Conservation (phyloP, 306 rosid species). For the Castanospermum australe region DNA sequence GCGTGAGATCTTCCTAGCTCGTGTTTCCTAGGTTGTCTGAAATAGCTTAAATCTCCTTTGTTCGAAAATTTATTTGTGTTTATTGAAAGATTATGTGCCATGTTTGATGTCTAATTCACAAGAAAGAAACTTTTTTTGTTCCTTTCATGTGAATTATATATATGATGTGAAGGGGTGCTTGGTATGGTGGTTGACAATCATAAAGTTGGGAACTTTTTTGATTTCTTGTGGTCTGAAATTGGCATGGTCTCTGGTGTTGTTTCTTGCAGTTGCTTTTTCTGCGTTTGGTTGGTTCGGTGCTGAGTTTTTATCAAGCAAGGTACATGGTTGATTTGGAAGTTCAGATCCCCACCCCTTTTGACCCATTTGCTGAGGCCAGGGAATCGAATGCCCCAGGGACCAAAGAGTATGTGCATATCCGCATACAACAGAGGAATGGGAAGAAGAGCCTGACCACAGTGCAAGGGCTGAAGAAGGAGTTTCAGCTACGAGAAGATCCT, state of each 20-base stretch:
- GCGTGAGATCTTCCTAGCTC: too few species aligned
- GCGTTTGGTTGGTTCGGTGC: neutral
- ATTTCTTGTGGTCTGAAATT: neutral
- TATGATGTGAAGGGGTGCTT: too few species aligned
- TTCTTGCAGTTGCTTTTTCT: neutral
- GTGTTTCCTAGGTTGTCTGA: neutral
- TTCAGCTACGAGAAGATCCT: constrained; percentile 66
- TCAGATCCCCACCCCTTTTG: constrained; percentile 47
- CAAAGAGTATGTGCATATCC: constrained; percentile 60
- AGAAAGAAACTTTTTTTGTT: too few species aligned
- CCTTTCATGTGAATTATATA: too few species aligned
- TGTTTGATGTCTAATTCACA: too few species aligned
- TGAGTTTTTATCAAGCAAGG: constrained; percentile 28
- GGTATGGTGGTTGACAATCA: too few species aligned
- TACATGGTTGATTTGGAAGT: constrained; percentile 59
- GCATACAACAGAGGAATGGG: constrained; percentile 68
- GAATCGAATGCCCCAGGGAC: constrained; percentile 58
- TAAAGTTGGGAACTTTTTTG: neutral
- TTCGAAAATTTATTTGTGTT: too few species aligned
- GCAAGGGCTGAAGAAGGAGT: constrained; percentile 56
- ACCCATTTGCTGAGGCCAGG: constrained; percentile 55
- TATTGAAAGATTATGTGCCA: too few species aligned
- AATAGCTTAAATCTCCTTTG: too few species aligned
- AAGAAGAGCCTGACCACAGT: constrained; percentile 67
- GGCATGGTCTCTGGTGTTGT: neutral